Percentiles rank a stretch among this genome's conserved stretches.
Conservation (phyloP, 2,329 filamentous ascomycete species). For the Nemania diffusa region DNA sequence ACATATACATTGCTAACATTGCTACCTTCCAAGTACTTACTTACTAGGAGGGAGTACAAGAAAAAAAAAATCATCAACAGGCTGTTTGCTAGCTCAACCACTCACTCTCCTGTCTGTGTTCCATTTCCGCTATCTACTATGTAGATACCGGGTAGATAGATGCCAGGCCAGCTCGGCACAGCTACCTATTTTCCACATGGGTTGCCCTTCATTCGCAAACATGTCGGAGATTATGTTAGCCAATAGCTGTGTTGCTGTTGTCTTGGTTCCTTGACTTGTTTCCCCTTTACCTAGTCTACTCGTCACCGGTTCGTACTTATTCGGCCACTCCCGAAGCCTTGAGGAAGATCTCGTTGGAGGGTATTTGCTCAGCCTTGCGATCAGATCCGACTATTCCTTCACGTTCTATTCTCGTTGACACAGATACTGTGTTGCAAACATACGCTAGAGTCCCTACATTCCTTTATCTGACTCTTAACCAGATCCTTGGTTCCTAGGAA, state of each 20-base stretch:
- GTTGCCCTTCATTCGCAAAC: background rate
- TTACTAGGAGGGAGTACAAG: too few relatives aligned
- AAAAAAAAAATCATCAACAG: too few relatives aligned
- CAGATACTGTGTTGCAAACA: background rate
- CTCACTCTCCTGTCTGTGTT: background rate
- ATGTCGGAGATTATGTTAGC: background rate
- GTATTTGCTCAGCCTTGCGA: conserved; percentile 27
- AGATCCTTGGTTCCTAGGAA: conserved; percentile 13
- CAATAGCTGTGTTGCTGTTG: background rate
- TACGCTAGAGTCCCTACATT: conserved; percentile 1
- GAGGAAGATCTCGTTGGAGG: conserved; percentile 3
- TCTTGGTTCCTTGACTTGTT: background rate
- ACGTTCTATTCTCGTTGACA: conserved; percentile 7
- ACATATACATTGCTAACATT: background rate
- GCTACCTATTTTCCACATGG: background rate
- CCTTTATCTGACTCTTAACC: conserved; percentile 10
- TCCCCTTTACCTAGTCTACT: background rate
- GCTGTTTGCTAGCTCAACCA: background rate
- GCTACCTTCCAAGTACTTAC: too few relatives aligned
- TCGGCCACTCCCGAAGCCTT: background rate
- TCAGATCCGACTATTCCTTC: background rate
- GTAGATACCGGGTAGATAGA: background rate
- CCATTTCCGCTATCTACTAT: background rate
- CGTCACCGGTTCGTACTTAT: background rate
- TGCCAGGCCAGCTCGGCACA: background rate